Evolutionary conservation across 169 alveolate genomes (phyloP).

Genomic region (Perkinsus marinus): DNA sequence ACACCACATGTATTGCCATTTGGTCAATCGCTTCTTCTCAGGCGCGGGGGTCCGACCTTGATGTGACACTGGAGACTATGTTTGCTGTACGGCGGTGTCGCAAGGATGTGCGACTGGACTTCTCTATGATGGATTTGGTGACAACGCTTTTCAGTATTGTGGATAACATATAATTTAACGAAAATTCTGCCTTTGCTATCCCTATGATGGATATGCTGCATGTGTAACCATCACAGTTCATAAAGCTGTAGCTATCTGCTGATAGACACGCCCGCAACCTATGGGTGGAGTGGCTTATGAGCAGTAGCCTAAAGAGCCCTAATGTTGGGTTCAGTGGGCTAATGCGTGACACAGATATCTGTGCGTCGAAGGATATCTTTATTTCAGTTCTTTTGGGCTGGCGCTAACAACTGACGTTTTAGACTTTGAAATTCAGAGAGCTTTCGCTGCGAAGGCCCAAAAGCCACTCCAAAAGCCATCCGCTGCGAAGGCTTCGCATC

Average conservation of each 20-base stretch:
- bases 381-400: too few relatives aligned
- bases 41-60: not conserved
- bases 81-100: not conserved
- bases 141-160: not conserved
- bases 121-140: not conserved
- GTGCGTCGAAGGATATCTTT: too few relatives aligned
- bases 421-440: too few relatives aligned
- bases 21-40: not conserved
- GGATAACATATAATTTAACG: not conserved
- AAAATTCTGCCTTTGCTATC: not conserved
- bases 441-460: too few relatives aligned
- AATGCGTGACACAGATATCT: too few relatives aligned
- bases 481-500: too few relatives aligned
- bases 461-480: too few relatives aligned
- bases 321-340: not conserved
- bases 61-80: not conserved
- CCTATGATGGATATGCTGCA: not conserved
- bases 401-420: too few relatives aligned
- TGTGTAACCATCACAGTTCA: not conserved
- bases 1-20: not conserved
- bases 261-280: not conserved
- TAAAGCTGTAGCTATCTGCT: not conserved
- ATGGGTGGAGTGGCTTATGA: not conserved
- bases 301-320: not conserved
- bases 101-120: not conserved